These are phyloP conservation scores for Yarrowia divulgata DNA, from an alignment of 805 yeast species.

Conservation along the genomic window DNA sequence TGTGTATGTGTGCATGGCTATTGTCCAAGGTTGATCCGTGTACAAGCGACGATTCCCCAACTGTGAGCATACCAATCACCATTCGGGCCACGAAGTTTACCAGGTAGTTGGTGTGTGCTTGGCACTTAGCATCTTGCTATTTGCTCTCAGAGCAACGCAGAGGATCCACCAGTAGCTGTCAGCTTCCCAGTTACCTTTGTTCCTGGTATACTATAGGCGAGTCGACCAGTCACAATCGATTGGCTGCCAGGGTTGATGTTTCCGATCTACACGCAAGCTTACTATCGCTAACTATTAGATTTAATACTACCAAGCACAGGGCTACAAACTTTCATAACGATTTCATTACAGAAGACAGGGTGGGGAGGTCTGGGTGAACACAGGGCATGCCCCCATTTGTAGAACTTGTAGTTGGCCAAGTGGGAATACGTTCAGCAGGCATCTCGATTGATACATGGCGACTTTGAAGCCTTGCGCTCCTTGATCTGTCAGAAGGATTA, in stretches of 20 bases:
- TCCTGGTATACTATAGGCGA: too few relatives aligned
- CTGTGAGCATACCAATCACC: neutral
- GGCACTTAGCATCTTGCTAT: too few relatives aligned
- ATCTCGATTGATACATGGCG: too few relatives aligned
- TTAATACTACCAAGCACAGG: neutral
- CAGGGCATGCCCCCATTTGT: too few relatives aligned
- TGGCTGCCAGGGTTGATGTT: neutral
- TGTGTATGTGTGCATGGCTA: neutral
- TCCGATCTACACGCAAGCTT: neutral
- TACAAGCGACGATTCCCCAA: neutral
- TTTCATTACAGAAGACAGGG: neutral
- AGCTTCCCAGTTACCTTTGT: too few relatives aligned
- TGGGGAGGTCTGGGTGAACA: neutral
- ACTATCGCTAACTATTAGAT: neutral
- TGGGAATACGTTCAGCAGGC: too few relatives aligned
- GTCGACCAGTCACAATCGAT: too few relatives aligned
- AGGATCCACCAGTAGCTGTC: too few relatives aligned
- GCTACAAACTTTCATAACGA: slow-evolving; percentile 2
- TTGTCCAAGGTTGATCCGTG: neutral
- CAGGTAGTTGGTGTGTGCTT: too few relatives aligned
- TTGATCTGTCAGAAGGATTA: too few relatives aligned
- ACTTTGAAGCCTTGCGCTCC: too few relatives aligned
- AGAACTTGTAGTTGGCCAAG: too few relatives aligned
- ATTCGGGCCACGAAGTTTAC: neutral
- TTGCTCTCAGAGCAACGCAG: neutral